Base-by-base conservation (phyloP, 139 green algal genomes). In the Microglena sp. region DNA sequence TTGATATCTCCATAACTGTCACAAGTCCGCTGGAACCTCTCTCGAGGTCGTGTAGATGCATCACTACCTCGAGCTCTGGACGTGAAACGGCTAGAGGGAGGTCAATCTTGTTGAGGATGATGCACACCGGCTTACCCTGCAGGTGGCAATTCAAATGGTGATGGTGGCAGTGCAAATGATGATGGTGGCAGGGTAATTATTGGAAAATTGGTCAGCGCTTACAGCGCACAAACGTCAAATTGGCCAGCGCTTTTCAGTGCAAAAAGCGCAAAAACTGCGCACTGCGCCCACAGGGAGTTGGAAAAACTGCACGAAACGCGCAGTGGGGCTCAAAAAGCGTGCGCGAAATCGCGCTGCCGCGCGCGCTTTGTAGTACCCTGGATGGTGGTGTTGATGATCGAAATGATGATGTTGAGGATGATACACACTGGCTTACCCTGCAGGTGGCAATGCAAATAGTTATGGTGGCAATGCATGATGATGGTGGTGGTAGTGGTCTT, bases 361-460 rank as follows among this genome's bases (percentile, higher is more conserved):
- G n/a, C n/a, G n/a, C n/a, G n/a, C n/a, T n/a, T n/a, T n/a, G n/a
- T n/a, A n/a, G n/a, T n/a, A n/a, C n/a, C n/a, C n/a, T n/a, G n/a
- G n/a, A n/a, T n/a, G n/a, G n/a, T n/a, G n/a, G n/a, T n/a, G n/a
- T n/a, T n/a, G n/a, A n/a, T n/a, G n/a, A n/a, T n/a, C n/a, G n/a
- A n/a, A n/a, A n/a, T n/a, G n/a, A 15, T 18, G 24, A 69, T 74
- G 60, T 64, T 69, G 26, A 74, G 28, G 27, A 69, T 2, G 8
- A 68, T 30, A 33, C 68, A 74, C 27, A 69, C 3, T 8, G 60
- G 68, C 53, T 74, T 74, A n/a, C 15, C 33, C 60, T 69, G 60
- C 60, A 59, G 15, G 27, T 24, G 11, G 7, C 5, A 21, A 24
- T 21, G n/a, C 40, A 50, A 50, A 11, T 50, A 11, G 40, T 18